Evolutionary conservation across 2,329 filamentous ascomycete genomes (phyloP).

Genomic region (Aspergillus uvarum): DNA sequence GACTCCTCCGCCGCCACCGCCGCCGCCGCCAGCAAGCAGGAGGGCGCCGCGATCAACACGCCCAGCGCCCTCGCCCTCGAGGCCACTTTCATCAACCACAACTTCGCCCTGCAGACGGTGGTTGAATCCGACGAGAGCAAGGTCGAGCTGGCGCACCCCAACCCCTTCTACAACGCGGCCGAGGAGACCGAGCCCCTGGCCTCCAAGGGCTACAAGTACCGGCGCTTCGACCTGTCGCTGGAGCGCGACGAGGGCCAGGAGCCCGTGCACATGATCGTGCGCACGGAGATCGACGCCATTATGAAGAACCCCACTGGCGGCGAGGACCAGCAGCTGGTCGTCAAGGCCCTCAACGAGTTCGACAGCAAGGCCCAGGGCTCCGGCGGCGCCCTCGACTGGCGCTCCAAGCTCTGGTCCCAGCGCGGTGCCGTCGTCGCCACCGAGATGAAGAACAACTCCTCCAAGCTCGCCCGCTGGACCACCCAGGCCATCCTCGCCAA

Average conservation of each 20-base stretch:
- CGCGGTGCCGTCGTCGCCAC: slow-evolving; percentile 96
- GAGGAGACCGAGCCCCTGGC: slow-evolving; percentile 93
- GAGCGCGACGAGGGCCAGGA: slow-evolving; percentile 74
- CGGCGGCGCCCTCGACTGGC: slow-evolving; percentile 94
- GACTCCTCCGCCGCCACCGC: slow-evolving; percentile 49
- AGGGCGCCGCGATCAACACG: slow-evolving; percentile 75
- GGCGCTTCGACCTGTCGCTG: slow-evolving; percentile 90
- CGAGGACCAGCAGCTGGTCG: slow-evolving; percentile 84
- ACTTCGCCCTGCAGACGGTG: slow-evolving; percentile 96
- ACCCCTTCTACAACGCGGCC: slow-evolving; percentile 94
- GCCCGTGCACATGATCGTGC: slow-evolving; percentile 86
- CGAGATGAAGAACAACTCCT: slow-evolving; percentile 99
- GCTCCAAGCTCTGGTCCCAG: slow-evolving; percentile 89
- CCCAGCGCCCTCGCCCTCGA: slow-evolving; percentile 91
- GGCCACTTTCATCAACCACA: slow-evolving; percentile 99
- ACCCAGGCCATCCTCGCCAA: slow-evolving; percentile 94
- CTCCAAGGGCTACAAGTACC: slow-evolving; percentile 98
- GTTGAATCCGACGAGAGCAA: slow-evolving; percentile 75
- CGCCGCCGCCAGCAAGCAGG: slow-evolving; percentile 63
- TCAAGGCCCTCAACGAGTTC: slow-evolving; percentile 98
- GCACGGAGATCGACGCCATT: slow-evolving; percentile 92
- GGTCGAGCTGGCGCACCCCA: slow-evolving; percentile 80
- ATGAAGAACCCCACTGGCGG: slow-evolving; percentile 91
- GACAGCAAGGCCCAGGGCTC: slow-evolving; percentile 96
- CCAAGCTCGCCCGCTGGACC: slow-evolving; percentile 97